Conservation (phyloP, 495 filamentous ascomycete genomes). For the Lasiosphaeria hispida region DNA sequence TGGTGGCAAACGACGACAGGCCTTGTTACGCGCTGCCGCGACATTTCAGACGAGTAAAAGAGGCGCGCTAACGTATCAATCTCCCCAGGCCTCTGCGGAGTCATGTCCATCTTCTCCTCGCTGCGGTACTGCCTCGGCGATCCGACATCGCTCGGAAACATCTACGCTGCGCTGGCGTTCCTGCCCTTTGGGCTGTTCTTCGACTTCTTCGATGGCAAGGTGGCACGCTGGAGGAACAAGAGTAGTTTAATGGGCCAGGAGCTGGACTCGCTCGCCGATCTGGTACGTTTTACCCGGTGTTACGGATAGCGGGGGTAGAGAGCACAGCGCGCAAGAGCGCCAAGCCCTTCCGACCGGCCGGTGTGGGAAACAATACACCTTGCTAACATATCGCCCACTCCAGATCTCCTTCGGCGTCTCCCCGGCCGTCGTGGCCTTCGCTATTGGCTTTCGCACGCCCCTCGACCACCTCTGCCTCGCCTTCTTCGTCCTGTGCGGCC, state of each 20-base stretch:
- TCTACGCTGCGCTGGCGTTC: conserved; percentile 81
- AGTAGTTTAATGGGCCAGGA: conserved; percentile 97
- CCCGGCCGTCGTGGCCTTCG: conserved; percentile 83
- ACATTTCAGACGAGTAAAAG: too few species aligned
- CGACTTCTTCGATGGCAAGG: conserved; percentile 96
- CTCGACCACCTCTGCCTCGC: conserved; percentile 81
- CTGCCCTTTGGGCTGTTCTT: conserved; percentile 96
- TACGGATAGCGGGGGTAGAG: not conserved
- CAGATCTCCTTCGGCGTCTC: conserved; percentile 95
- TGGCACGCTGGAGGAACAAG: conserved; percentile 94
- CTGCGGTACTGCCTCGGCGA: conserved; percentile 88
- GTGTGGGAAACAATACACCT: not conserved
- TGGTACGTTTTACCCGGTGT: conserved; percentile 56
- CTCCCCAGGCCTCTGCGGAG: conserved; percentile 67
- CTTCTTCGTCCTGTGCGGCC: conserved; percentile 91
- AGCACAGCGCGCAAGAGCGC: too few species aligned
- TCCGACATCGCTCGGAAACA: conserved; percentile 57
- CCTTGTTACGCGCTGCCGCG: not conserved
- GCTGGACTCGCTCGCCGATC: conserved; percentile 92
- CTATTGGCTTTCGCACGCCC: conserved; percentile 81
- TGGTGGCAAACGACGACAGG: not conserved
- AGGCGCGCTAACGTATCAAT: too few species aligned
- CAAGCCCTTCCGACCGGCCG: too few species aligned
- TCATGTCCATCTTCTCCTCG: conserved; percentile 94
- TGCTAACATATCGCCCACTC: not conserved